Evolutionary conservation across 176 grass and related monocot genomes (phyloP), one percentile per base, ranked within the genome.

Genomic region (Poa annua): DNA sequence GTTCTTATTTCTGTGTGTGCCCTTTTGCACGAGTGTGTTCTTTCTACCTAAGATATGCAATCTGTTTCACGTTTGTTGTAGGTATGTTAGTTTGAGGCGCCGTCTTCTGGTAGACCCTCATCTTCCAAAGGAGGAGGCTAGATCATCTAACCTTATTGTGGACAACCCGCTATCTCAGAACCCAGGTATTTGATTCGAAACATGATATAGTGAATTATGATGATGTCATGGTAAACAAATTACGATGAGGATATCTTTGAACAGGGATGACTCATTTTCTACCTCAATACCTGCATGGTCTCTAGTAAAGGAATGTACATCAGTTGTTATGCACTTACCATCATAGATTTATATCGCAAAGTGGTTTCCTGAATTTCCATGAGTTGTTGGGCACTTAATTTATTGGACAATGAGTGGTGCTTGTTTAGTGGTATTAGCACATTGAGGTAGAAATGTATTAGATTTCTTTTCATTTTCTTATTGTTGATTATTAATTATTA

Each of bases 101-200:
- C 87, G 85, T 41, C 89, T 94, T 79, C 81, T 99, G 26, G 83
- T 90, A 76, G 89, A 99, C 83, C 91, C 91, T 76, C 91, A 96
- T 68, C 62, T 90, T 38, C 74, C 87, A 10, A 94, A 90, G 81
- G 91, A 96, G 48, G 93, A 93, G 79, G 49, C 80, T n/a, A 74
- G 81, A 79, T 85, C 89, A 77, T 78, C 91, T 49, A 89, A 80
- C 83, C 89, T 87, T 9, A 51, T 80, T 22, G 85, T 99, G 59
- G 97, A 99, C 71, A 96, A 99, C 81, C 97, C 97, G 25, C 91
- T 99, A 13, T 99, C 97, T 38, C 97, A 96, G 75, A 96, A 94
- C 64, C 97, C 97, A 85, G 97, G 97, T 99, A 91, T 65, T 52
- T 84, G 25, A 53, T 78, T 25, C 11, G 57, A 75, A n/a, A 33